Evolutionary conservation across 805 yeast genomes (phyloP).

Genomic region (Hanseniaspora vineae): DNA sequence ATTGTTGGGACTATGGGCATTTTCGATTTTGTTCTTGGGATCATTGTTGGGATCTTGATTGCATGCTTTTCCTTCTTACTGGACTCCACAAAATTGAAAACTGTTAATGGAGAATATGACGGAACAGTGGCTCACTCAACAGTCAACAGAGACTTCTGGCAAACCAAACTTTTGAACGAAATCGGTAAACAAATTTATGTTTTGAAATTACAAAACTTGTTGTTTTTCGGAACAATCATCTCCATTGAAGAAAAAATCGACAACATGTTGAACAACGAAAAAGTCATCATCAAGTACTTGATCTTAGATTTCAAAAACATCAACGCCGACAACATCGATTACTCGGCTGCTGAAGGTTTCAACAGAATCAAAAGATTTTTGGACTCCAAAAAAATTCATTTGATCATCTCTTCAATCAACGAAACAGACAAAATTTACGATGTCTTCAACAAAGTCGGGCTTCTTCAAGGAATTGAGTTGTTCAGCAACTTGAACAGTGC

Average conservation of each 20-base stretch:
- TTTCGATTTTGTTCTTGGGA: conserved; percentile 89
- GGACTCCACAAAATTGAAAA: conserved; percentile 75
- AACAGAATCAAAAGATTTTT: conserved; percentile 72
- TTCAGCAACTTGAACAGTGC: conserved; percentile 77
- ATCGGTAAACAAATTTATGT: conserved; percentile 89
- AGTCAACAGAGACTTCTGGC: conserved; percentile 80
- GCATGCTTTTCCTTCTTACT: conserved; percentile 95
- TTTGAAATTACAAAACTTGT: conserved; percentile 72
- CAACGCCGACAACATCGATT: conserved; percentile 58
- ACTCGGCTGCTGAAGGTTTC: conserved; percentile 93
- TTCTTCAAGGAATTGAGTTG: conserved; percentile 48
- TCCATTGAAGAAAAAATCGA: conserved; percentile 73
- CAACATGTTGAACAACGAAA: conserved; percentile 42
- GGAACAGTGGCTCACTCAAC: conserved; percentile 88
- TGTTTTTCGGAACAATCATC: conserved; percentile 93
- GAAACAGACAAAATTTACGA: conserved; percentile 53
- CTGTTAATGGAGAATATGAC: conserved; percentile 67
- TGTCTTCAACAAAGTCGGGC: conserved; percentile 72
- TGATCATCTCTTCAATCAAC: conserved; percentile 67
- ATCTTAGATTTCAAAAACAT: conserved; percentile 80
- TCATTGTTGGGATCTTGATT: conserved; percentile 74
- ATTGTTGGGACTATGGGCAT: conserved; percentile 94
- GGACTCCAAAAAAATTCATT: conserved; percentile 50
- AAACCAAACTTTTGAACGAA: conserved; percentile 68
- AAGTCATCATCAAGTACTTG: conserved; percentile 58